Evolutionary conservation across 768 basidiomycete species (phyloP), one percentile per base, ranked within the genome.

Genomic region (Pisolithus orientalis): DNA sequence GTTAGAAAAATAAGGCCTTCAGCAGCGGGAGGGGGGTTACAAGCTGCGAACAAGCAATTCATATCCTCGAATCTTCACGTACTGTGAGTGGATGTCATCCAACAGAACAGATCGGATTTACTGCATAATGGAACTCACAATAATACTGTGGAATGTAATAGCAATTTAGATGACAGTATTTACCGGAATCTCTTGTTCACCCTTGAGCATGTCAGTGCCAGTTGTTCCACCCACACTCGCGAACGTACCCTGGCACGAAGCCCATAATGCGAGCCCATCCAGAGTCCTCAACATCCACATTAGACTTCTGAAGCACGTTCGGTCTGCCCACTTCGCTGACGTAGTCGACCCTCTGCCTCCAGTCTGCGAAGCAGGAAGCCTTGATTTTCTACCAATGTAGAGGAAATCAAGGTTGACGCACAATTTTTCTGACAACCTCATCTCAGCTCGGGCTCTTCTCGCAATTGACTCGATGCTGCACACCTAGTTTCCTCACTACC

Each of bases 401-500:
- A 32, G 31, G 40, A n/a, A 39, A 37, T 31, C 25, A 13, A 6
- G 13, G n/a, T 21, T 21, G 7, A 62, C 74, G 27, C 53, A 77
- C 78, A 17, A 83, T 65, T 52, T 67, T 63, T 31, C 71, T 53
- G 1, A 76, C 78, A 56, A 82, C 75, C 34, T 77, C 62, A 39
- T 83, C 79, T 84, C 84, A 87, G 39, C 82, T 63, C 2, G 78
- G 76, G 1, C 68, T 71, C 54, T 66, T 77, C 52, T 72, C 79
- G 63, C 86, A 87, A 69, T 86, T 84, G 68, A 87, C 82, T 17
- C 78, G 57, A 50, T 82, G 69, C 13, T 75, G 71, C 11, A 72
- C 76, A 21, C 84, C 82, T 17, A 83, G 73, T 42, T 72, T 73
- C 43, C 70, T 65, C 8, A 75, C 82, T 28, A 76, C 55, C 53